A percentile compares a stretch with the other conserved stretches of the same genome.
Conservation (phyloP, 768 basidiomycete species). For the Boletus bicolor region DNA sequence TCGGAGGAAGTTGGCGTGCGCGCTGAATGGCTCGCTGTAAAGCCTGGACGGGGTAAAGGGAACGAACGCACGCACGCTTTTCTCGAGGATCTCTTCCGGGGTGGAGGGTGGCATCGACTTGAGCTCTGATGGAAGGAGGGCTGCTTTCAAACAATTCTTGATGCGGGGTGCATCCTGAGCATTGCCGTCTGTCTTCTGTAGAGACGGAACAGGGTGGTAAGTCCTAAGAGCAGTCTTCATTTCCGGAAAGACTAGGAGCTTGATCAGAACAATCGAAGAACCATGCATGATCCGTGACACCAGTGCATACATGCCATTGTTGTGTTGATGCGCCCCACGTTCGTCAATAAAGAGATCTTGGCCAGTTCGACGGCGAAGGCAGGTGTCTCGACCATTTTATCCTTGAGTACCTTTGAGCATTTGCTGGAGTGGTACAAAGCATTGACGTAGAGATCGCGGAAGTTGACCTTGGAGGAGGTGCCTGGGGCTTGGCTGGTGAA, state of each 20-base stretch:
- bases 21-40: slow-evolving; percentile 36
- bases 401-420: slow-evolving; percentile 84
- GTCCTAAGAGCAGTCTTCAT: slow-evolving; percentile 90
- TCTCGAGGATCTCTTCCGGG: slow-evolving; percentile 69
- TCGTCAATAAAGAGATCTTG: slow-evolving; percentile 81
- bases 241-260: slow-evolving; percentile 74
- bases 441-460: slow-evolving; percentile 81
- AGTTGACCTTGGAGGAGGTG: slow-evolving; percentile 55
- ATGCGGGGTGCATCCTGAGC: slow-evolving; percentile 90
- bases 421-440: slow-evolving; percentile 76
- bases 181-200: slow-evolving; percentile 86
- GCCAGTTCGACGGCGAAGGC: slow-evolving; percentile 76
- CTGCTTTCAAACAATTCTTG: slow-evolving; percentile 86
- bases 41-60: slow-evolving; percentile 1
- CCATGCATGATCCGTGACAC: slow-evolving; percentile 5
- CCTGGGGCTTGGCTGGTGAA: slow-evolving; percentile 67
- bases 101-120: slow-evolving; percentile 65
- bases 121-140: slow-evolving; percentile 66
- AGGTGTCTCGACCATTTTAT: slow-evolving; percentile 82
- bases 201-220: slow-evolving; percentile 84
- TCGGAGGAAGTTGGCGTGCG: slow-evolving; percentile 65
- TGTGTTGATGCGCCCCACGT: slow-evolving; percentile 89
- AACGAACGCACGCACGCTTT: slow-evolving; percentile 46
- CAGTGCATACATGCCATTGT: slow-evolving; percentile 75
- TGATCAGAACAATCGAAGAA: slow-evolving; percentile 18